Evolutionary conservation across 176 grass and related monocot species (phyloP), one percentile per base, ranked within the genome.

Genomic region (Bromus sterilis): DNA sequence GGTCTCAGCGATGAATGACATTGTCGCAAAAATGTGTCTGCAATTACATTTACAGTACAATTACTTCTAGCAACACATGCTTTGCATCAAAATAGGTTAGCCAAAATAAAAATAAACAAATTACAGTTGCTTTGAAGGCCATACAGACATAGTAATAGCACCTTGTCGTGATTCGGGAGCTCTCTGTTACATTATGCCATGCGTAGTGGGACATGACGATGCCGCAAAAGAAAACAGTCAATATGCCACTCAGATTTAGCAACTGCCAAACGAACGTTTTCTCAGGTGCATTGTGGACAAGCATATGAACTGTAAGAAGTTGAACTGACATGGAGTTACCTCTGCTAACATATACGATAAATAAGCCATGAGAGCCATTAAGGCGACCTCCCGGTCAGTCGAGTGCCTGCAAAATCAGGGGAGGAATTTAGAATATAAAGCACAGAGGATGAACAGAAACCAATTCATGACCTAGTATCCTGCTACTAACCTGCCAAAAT

Each of bases 151-250:
- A 34, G 29, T 69, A 30, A 4, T 41, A 72, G 34, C 12, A 97
- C 95, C 88, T 91, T 78, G 95, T 91, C 4, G 92, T 91, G 70
- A 92, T 97, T 81, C 92, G 85, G 29, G 94, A 97, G 83, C 82
- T 94, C 66, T 94, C 87, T 59, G 77, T 89, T 43, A 97, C 88
- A 66, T 97, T 97, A 81, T 97, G 92, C 94, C 92, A 94, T 31
- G 94, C 94, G 64, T 97, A 94, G 57, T 97, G 94, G 34, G 94
- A 97, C 92, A 97, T 97, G 15, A 92, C 87, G 78, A 97, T 94
- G 31, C 94, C 94, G 15, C 92, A 94, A 59, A 97, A 92, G 83
- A 97, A 97, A 67, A 97, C 94, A 4, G 92, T 94, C 90, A 94
- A 79, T 77, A 97, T 97, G 9, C 94, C 89, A 70, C 94, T 97